These are phyloP conservation scores for Coemansia reversa DNA, from an alignment of 192 early-diverging fungal genomes.

Conservation along the genomic window DNA sequence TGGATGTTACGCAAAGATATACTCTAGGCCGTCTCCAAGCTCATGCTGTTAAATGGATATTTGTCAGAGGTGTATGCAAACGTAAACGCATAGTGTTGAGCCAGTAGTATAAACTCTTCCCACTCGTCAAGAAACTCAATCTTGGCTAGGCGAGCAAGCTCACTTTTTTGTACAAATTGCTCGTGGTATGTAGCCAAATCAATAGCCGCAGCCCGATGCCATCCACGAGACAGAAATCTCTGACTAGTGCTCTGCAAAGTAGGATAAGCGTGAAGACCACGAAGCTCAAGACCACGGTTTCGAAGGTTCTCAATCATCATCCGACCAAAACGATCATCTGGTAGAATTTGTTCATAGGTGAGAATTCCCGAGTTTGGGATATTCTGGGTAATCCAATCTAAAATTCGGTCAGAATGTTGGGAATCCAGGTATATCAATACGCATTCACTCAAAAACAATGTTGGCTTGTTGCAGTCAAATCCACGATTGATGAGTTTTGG, in stretches of 20 bases:
- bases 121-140: conserved; percentile 90
- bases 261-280: conserved; percentile 72
- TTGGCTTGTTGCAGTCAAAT: conserved; percentile 58
- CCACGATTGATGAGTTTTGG: conserved; percentile 59
- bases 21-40: neutral
- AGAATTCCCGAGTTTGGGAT: conserved; percentile 61
- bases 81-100: conserved; percentile 82
- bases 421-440: conserved; percentile 88
- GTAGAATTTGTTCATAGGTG: conserved; percentile 90
- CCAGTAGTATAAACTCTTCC: conserved; percentile 85
- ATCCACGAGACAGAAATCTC: conserved; percentile 66
- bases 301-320: conserved; percentile 90
- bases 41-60: conserved; percentile 12
- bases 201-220: conserved; percentile 58
- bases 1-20: no score
- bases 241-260: conserved; percentile 67
- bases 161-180: conserved; percentile 8
- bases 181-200: conserved; percentile 55
- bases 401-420: conserved; percentile 60
- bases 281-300: conserved; percentile 73
- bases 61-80: conserved; percentile 57
- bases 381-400: conserved; percentile 66
- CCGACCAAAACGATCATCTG: conserved; percentile 85
- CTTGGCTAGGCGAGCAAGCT: conserved; percentile 59
- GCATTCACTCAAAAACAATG: conserved; percentile 91